These are phyloP conservation scores for Cryptococcus maquisensis DNA, from an alignment of 1,284 basidiomycete genomes.

Conservation along the genomic window DNA sequence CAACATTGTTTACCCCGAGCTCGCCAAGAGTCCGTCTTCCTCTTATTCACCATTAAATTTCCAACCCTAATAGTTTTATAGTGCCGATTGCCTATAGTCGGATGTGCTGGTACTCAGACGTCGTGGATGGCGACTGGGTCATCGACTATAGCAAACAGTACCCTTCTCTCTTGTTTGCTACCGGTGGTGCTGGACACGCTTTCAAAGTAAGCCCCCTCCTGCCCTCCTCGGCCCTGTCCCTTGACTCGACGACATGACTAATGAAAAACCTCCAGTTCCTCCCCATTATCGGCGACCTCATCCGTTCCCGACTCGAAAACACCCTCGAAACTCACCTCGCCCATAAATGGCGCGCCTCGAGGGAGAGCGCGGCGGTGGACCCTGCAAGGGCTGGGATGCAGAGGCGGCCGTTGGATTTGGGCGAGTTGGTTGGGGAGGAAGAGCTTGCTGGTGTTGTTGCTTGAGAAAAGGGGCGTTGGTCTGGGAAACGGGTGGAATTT, in stretches of 20 bases:
- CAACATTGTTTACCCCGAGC: constrained; percentile 62
- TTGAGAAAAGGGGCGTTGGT: background rate
- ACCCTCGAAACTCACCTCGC: constrained; percentile 55
- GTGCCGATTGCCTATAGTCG: constrained; percentile 63
- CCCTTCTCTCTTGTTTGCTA: constrained; percentile 62
- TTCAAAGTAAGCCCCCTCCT: constrained; percentile 59
- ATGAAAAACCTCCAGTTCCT: constrained; percentile 48
- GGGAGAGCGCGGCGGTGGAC: constrained; percentile 5
- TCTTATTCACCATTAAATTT: background rate
- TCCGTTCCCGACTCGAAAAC: constrained; percentile 63
- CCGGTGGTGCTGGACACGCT: constrained; percentile 73
- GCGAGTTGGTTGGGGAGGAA: constrained; percentile 3
- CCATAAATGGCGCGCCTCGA: constrained; percentile 48
- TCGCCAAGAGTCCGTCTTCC: constrained; percentile 54
- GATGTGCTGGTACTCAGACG: constrained; percentile 67
- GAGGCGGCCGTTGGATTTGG: constrained; percentile 13
- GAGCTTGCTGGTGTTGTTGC: constrained; percentile 2
- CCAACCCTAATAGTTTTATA: background rate
- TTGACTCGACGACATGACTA: too few relatives aligned
- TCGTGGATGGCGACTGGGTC: constrained; percentile 66
- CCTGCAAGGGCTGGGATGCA: constrained; percentile 9
- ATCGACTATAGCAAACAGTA: constrained; percentile 64
- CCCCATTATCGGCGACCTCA: constrained; percentile 67
- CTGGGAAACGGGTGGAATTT: too few relatives aligned
- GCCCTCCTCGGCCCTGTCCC: too few relatives aligned